phyloP scores from a whole-genome alignment of 1,139 yeast genomes.

The Hansenula lynferdii region DNA sequence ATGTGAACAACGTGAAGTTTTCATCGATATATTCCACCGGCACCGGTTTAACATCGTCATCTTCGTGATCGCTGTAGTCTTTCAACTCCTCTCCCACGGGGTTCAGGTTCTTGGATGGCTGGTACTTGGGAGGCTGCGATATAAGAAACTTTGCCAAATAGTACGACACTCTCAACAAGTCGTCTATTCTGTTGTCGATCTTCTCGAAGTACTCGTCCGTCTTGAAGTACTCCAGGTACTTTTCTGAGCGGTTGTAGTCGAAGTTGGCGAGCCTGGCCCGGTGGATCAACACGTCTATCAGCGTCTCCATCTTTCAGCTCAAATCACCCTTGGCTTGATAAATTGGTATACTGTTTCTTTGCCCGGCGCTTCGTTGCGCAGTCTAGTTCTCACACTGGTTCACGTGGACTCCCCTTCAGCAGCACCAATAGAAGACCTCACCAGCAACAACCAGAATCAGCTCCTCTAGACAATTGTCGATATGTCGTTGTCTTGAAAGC shows the following conservation, averaged over 20 bases:
- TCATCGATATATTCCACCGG: conserved; percentile 1
- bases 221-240: conserved; percentile 6
- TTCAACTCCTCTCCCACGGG: not conserved
- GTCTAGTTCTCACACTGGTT: too few relatives aligned
- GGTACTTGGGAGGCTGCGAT: conserved; percentile 6
- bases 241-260: conserved; percentile 1
- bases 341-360: too few relatives aligned
- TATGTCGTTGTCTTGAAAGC: too few relatives aligned
- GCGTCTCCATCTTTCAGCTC: conserved; percentile 6
- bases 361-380: too few relatives aligned
- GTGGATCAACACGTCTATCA: not conserved
- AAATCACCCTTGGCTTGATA: too few relatives aligned
- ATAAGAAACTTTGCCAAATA: conserved; percentile 6
- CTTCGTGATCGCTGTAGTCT: conserved; percentile 5
- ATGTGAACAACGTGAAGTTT: conserved; percentile 2
- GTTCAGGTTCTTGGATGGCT: not conserved
- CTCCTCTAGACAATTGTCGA: too few relatives aligned
- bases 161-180: conserved; percentile 5
- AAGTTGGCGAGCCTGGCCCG: conserved; percentile 4
- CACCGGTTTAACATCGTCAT: not conserved
- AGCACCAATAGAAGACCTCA: too few relatives aligned
- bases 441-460: too few relatives aligned
- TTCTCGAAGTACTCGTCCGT: conserved; percentile 2
- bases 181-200: conserved; percentile 8
- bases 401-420: too few relatives aligned